Percentiles rank a stretch among this genome's conserved stretches.
Conservation (phyloP, 2,329 filamentous ascomycete species). For the Thelonectria blattea region DNA sequence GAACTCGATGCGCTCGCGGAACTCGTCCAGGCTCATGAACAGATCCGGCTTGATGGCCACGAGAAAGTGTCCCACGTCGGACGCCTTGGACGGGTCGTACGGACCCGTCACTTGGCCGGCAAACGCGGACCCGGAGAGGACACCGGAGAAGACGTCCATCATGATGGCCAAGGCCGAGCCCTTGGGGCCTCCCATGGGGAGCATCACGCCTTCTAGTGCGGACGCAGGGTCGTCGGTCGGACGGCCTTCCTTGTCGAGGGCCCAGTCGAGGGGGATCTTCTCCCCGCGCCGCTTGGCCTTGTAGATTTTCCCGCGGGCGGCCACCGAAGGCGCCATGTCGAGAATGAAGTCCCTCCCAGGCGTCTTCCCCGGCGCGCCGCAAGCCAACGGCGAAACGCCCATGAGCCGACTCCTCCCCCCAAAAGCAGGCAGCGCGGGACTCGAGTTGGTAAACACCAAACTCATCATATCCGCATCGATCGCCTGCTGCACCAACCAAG, state of each 20-base stretch:
- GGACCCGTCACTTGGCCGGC: constrained; percentile 78
- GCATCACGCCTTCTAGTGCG: constrained; percentile 79
- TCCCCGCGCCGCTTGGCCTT: constrained; percentile 71
- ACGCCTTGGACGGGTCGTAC: constrained; percentile 72
- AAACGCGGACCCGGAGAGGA: constrained; percentile 78
- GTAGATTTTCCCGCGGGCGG: constrained; percentile 75
- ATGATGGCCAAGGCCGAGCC: constrained; percentile 78
- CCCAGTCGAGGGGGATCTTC: constrained; percentile 76
- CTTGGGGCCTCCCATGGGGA: constrained; percentile 86
- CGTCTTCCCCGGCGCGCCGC: constrained; percentile 70
- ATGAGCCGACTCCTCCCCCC: constrained; percentile 72
- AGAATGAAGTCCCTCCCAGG: constrained; percentile 67
- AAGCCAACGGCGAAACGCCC: constrained; percentile 76
- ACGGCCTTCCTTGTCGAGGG: constrained; percentile 72
- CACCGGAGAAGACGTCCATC: constrained; percentile 90
- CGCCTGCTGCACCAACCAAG: constrained; percentile 80
- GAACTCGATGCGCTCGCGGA: constrained; percentile 65
- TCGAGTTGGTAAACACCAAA: constrained; percentile 74
- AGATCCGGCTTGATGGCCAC: constrained; percentile 76
- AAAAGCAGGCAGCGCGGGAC: constrained; percentile 74
- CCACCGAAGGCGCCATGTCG: constrained; percentile 76
- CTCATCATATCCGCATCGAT: constrained; percentile 74
- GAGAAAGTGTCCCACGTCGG: constrained; percentile 77
- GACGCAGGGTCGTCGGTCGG: constrained; percentile 73
- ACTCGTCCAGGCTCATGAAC: constrained; percentile 74